Percentiles rank a stretch among this genome's conserved stretches.
Evolutionary conservation across 2,329 filamentous ascomycete genomes (phyloP).

Genomic region (Parastagonospora nodorum): DNA sequence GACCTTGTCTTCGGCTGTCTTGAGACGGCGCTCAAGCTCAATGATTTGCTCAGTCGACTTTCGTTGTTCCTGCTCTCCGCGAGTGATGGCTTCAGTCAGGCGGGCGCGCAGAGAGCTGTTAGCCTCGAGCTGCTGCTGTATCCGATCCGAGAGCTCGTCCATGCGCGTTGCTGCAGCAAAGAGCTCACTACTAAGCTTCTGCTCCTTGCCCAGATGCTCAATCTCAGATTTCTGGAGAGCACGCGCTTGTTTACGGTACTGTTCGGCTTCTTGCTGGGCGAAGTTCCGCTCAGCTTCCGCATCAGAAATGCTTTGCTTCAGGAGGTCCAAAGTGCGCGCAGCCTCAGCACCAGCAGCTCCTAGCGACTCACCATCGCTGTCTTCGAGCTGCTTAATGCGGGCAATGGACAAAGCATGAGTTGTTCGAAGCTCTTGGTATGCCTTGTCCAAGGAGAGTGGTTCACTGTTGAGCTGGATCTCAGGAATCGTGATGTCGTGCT

Average conservation of each 20-base stretch:
- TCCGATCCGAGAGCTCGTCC: slow-evolving; percentile 77
- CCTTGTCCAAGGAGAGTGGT: slow-evolving; percentile 72
- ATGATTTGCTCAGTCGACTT: slow-evolving; percentile 82
- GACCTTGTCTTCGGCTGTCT: slow-evolving; percentile 81
- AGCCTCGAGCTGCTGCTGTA: slow-evolving; percentile 77
- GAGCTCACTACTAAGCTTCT: slow-evolving; percentile 70
- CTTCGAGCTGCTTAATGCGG: slow-evolving; percentile 69
- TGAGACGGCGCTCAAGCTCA: slow-evolving; percentile 79
- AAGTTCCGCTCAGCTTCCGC: slow-evolving; percentile 74
- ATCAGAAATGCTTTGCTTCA: slow-evolving; percentile 71
- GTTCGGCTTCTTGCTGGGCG: slow-evolving; percentile 68
- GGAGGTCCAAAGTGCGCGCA: slow-evolving; percentile 64
- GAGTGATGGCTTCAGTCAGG: slow-evolving; percentile 76
- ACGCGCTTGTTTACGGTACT: slow-evolving; percentile 66
- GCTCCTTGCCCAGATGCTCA: slow-evolving; percentile 62
- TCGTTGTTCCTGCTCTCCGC: slow-evolving; percentile 83
- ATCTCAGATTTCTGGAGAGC: slow-evolving; percentile 63
- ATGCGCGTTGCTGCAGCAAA: slow-evolving; percentile 75
- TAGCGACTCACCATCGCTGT: slow-evolving; percentile 50
- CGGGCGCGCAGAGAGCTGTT: slow-evolving; percentile 78
- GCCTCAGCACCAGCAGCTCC: slow-evolving; percentile 55
- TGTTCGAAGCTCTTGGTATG: slow-evolving; percentile 76
- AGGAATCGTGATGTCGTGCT: slow-evolving; percentile 80
- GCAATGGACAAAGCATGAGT: slow-evolving; percentile 70
- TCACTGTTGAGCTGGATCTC: slow-evolving; percentile 59